Evolutionary conservation across 805 yeast genomes (phyloP), one percentile per base, ranked within the genome.

Genomic region (Kregervanrija pseudodelftensis): DNA sequence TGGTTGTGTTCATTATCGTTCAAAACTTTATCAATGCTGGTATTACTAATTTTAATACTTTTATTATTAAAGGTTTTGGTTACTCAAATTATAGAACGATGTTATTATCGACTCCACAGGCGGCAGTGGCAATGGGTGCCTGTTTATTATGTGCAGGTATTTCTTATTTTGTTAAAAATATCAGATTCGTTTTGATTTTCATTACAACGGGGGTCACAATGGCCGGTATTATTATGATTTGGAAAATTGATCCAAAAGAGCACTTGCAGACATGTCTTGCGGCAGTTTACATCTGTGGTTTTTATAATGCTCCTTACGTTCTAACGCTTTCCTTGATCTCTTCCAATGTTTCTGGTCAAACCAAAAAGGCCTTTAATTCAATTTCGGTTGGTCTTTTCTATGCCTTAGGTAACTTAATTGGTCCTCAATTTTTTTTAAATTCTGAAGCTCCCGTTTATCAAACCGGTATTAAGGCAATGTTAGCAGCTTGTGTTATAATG

Each of bases 381-480:
- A 53, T 55, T 22, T 45, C 52, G 11, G 41, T 43, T 12, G 35
- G 39, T 17, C 65, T 78, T 43, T 75, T 73, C n/a, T 79, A 77
- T 54, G 76, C 79, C 10, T 59, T 78, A 17, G 77, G 81, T 8
- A 73, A 80, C 52, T 62, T 83, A 47, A 66, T 79, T 40, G 86
- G 85, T 0, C 85, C 88, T 3, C 84, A 80, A 53, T 63, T 79
- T 53, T 80, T 80, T 61, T 71, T 76, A 49, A 67, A 67, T 0
- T 51, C 65, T 13, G 69, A 75, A 45, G 70, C 74, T 11, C 85
- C 85, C 30, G 60, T 65, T 12, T 81, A 78, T 51, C 65, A 60
- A 12, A 73, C 80, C 9, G 87, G 85, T 8, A 79, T 79, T 53
- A 70, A 77, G 31, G 73, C 79, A 0, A 62, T 55, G 51, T 36